These are phyloP conservation scores for Rhodotorula sp. DNA, from an alignment of 1,284 basidiomycete genomes.

Conservation along the genomic window DNA sequence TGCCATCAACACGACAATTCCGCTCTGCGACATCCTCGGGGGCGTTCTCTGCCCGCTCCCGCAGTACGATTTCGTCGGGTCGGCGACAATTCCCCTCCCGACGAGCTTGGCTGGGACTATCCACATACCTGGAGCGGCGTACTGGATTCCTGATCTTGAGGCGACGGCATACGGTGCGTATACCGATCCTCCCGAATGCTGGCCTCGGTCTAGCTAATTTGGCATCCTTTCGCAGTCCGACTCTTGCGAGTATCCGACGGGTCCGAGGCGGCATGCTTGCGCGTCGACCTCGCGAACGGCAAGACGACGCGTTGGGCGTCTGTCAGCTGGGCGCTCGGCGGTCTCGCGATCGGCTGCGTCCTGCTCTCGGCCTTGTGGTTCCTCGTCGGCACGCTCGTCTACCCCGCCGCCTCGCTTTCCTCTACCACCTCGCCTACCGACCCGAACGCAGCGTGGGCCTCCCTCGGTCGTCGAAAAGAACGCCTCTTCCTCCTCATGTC, in stretches of 20 bases:
- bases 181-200: too few relatives aligned
- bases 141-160: slow-evolving; percentile 84
- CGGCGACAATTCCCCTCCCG: slow-evolving; percentile 34
- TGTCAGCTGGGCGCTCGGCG: slow-evolving; percentile 75
- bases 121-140: slow-evolving; percentile 75
- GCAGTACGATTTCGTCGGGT: slow-evolving; percentile 76
- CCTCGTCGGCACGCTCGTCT: slow-evolving; percentile 43
- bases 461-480: slow-evolving; percentile 49
- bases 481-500: slow-evolving; percentile 74
- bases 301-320: slow-evolving; percentile 72
- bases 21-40: slow-evolving; percentile 67
- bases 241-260: slow-evolving; percentile 68
- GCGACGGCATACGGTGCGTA: slow-evolving; percentile 61
- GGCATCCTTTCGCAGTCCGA: slow-evolving; percentile 53
- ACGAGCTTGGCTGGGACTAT: slow-evolving; percentile 47
- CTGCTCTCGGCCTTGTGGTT: slow-evolving; percentile 61
- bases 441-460: slow-evolving; percentile 20
- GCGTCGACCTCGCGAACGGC: slow-evolving; percentile 87
- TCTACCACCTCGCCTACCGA: slow-evolving; percentile 26
- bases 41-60: slow-evolving; percentile 86
- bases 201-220: neutral
- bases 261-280: slow-evolving; percentile 78
- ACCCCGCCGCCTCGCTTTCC: slow-evolving; percentile 47
- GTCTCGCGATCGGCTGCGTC: slow-evolving; percentile 66
- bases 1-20: slow-evolving; percentile 66